Evolutionary conservation across 768 basidiomycete species (phyloP).

Genomic region (Termitomyces sp.): DNA sequence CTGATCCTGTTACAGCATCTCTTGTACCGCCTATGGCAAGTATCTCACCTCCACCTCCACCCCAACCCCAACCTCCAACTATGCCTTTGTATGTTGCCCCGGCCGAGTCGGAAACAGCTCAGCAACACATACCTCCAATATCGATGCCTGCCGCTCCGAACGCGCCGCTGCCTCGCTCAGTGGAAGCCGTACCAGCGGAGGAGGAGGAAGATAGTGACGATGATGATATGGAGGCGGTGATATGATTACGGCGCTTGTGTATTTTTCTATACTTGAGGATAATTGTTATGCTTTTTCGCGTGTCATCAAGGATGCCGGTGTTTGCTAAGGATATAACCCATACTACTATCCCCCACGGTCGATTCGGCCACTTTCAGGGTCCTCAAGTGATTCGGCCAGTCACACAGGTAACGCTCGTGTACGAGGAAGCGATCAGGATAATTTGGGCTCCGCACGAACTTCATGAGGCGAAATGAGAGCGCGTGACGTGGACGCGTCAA

Average conservation of each 20-base stretch:
- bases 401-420: too few species aligned
- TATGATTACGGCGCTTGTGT: conserved; percentile 14
- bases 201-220: conserved; percentile 24
- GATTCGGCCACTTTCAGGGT: too few species aligned
- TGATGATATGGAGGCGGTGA: conserved; percentile 43
- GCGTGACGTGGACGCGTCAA: too few species aligned
- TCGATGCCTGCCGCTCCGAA: not conserved
- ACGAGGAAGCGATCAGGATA: too few species aligned
- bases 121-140: not conserved
- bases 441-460: too few species aligned
- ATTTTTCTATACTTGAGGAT: not conserved
- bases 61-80: not conserved
- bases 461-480: too few species aligned
- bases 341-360: too few species aligned
- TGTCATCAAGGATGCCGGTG: too few species aligned
- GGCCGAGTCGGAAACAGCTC: not conserved
- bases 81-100: not conserved
- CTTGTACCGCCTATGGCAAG: not conserved
- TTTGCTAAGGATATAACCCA: too few species aligned
- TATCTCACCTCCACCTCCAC: not conserved
- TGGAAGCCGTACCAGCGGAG: not conserved
- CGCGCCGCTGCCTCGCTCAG: not conserved
- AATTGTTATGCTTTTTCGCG: too few species aligned
- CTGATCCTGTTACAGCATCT: not conserved
- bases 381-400: too few species aligned